Base-by-base conservation (phyloP, 331 rosid species). In the Quercus lobata region DNA sequence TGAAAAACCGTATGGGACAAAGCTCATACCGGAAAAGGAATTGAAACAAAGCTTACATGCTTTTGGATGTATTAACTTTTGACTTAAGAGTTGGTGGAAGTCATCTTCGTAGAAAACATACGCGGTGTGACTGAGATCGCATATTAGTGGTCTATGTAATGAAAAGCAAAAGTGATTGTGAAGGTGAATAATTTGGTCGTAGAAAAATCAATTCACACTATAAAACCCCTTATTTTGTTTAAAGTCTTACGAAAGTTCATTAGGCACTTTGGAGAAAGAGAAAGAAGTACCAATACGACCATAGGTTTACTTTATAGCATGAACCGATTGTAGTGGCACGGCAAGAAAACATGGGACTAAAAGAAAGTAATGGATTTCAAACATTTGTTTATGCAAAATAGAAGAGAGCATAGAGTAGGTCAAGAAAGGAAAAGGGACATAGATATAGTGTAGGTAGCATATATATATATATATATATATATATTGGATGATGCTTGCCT, bases 21-120 rank as follows among this genome's bases (percentile, higher is more conserved):
- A 71, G 84, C 41, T 53, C 71, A 66, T 35, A 75, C 68, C 74
- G 5, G 60, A 83, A 87, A 76, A 69, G 81, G 41, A 56, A 85
- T 29, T 35, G 77, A 82, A 81, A 80, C 84, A 77, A 83, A 85
- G 69, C 32, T 75, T 76, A 81, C 86, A 62, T 27, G 76, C 83
- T 55, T 84, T 89, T 74, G 86, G 83, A 89, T 86, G 87, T 83
- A 84, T 76, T 73, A 57, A 83, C 97, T 86, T 90, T 88, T 90
- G 93, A 91, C 97, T 88, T 81, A 10, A 49, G 76, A 78, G 77
- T 69, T 82, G 83, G 90, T 85, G 88, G 84, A 87, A 88, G 81
- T 85, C 57, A n/a, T 77, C 79, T 69, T 44, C 78, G 49, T 56
- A 53, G 75, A 85, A 83, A 82, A 77, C 84, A 65, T 78, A 24